These are phyloP conservation scores for Fusarium sp. DNA, from an alignment of 2,329 filamentous ascomycete genomes.

Conservation along the genomic window DNA sequence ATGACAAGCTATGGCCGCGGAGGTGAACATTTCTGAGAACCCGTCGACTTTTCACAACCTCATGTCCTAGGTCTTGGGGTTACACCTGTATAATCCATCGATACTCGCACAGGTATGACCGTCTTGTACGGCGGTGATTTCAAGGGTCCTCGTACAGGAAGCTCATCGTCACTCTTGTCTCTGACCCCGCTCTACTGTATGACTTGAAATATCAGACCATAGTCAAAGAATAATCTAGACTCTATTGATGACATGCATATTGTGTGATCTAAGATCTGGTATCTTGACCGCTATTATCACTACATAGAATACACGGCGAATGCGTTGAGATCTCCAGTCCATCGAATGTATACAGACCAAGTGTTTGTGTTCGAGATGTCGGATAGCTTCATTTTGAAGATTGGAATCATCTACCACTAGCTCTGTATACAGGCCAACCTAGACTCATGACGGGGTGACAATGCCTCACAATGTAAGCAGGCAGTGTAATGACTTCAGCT, in stretches of 20 bases:
- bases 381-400: background rate
- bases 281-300: background rate
- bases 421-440: background rate
- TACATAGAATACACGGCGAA: accelerated
- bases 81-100: too few relatives aligned
- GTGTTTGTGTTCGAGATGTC: background rate
- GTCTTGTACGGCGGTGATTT: background rate
- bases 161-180: accelerated
- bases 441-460: accelerated
- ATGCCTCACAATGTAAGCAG: background rate
- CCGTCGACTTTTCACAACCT: background rate
- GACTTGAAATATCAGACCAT: too few relatives aligned
- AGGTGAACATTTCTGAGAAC: too few relatives aligned
- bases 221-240: background rate
- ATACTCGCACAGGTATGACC: background rate
- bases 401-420: background rate
- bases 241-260: background rate
- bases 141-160: background rate
- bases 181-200: background rate
- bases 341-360: background rate
- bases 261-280: background rate
- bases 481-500: background rate
- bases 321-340: background rate
- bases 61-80: background rate
- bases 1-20: background rate